phyloP scores from a whole-genome alignment of 768 basidiomycete genomes.

The Postia placenta region DNA sequence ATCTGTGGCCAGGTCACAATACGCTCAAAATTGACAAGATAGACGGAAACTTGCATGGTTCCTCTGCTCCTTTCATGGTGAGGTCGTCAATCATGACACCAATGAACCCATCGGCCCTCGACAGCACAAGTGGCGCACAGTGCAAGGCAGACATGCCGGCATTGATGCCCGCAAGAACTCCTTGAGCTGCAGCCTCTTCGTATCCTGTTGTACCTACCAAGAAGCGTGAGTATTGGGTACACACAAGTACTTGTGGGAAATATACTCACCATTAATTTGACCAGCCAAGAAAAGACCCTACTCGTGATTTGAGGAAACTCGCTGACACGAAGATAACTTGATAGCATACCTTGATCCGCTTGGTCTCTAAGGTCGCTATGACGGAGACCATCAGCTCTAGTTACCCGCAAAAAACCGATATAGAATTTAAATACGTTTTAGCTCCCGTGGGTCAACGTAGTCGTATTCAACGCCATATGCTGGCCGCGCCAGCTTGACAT shows the following conservation, averaged over 20 bases:
- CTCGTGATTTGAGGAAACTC: neutral
- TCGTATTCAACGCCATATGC: constrained; percentile 95
- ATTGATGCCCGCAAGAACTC: constrained; percentile 82
- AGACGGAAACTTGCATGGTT: constrained; percentile 63
- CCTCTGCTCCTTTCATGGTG: constrained; percentile 82
- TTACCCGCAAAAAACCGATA: neutral
- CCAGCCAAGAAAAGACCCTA: constrained; percentile 85
- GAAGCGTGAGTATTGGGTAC: constrained; percentile 11
- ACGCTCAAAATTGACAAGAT: neutral
- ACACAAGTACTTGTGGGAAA: neutral
- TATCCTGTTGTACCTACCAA: constrained; percentile 82
- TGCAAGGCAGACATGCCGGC: constrained; percentile 65
- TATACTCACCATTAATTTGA: constrained; percentile 71
- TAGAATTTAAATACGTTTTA: constrained; percentile 41
- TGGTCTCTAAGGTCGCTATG: constrained; percentile 78
- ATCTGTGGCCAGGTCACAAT: constrained; percentile 39
- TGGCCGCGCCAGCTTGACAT: constrained; percentile 75
- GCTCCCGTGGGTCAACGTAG: constrained; percentile 79
- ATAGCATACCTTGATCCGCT: constrained; percentile 56
- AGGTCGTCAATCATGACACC: constrained; percentile 94
- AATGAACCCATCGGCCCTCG: constrained; percentile 80
- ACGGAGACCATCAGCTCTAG: neutral
- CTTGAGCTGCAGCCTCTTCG: constrained; percentile 91
- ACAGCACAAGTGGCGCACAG: constrained; percentile 53
- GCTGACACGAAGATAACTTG: neutral